These are phyloP conservation scores for Penicillium goetzii DNA, from an alignment of 495 filamentous ascomycete species.

Conservation along the genomic window DNA sequence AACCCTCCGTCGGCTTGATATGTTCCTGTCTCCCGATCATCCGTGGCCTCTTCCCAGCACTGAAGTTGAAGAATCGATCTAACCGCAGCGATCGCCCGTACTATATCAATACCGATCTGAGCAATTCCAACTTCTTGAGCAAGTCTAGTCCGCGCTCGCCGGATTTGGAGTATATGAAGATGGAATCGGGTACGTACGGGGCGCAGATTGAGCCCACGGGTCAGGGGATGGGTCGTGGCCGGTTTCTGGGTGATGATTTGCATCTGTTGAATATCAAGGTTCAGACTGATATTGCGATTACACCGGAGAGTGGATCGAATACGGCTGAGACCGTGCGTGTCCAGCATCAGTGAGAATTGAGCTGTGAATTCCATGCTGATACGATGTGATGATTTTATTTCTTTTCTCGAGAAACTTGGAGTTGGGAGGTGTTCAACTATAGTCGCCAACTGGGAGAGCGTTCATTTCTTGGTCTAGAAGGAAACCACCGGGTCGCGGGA, in stretches of 20 bases:
- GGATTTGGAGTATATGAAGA: slow-evolving; percentile 37
- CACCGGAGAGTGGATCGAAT: slow-evolving; percentile 23
- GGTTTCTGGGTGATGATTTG: slow-evolving; percentile 25
- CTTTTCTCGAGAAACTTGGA: not conserved
- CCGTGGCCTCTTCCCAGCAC: slow-evolving; percentile 52
- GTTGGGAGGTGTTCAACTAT: no score
- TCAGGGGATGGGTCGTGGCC: not conserved
- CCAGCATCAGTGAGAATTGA: slow-evolving; percentile 1
- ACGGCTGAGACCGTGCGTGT: not conserved
- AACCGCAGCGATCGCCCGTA: slow-evolving; percentile 29
- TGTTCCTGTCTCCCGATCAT: slow-evolving; percentile 62
- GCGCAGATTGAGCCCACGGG: slow-evolving; percentile 17
- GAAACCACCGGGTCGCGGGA: no score
- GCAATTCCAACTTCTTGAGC: slow-evolving; percentile 32
- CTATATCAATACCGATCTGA: slow-evolving; percentile 38
- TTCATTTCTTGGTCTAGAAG: no score
- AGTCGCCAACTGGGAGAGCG: no score
- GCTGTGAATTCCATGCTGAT: slow-evolving; percentile 12
- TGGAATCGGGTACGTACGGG: slow-evolving; percentile 32
- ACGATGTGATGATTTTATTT: slow-evolving; percentile 27
- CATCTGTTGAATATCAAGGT: slow-evolving; percentile 36
- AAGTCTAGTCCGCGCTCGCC: slow-evolving; percentile 34
- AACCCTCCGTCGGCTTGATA: slow-evolving; percentile 59
- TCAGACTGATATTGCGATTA: slow-evolving; percentile 33
- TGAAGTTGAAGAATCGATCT: slow-evolving; percentile 34